Conservation (phyloP, 1,284 basidiomycete genomes). For the Tremellales sp. region DNA sequence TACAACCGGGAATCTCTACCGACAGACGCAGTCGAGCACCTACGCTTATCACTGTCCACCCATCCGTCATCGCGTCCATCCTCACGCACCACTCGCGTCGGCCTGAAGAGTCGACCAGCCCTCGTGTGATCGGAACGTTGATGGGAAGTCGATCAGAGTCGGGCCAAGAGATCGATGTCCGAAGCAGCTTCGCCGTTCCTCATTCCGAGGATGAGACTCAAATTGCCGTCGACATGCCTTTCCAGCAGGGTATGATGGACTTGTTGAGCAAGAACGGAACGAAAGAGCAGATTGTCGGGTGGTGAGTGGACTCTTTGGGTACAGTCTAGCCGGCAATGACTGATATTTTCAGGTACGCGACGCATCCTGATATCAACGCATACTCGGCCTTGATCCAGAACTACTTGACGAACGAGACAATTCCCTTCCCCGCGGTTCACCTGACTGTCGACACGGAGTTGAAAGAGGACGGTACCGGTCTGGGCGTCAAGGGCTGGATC, state of each 20-base stretch:
- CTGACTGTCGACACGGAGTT: constrained; percentile 77
- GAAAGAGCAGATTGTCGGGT: constrained; percentile 49
- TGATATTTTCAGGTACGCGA: constrained; percentile 67
- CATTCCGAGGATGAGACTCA: constrained; percentile 89
- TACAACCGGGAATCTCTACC: not conserved
- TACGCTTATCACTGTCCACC: constrained; percentile 74
- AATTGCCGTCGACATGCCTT: constrained; percentile 93
- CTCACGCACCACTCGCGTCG: constrained; percentile 95
- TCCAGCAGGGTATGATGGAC: constrained; percentile 90
- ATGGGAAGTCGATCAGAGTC: constrained; percentile 76
- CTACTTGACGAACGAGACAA: constrained; percentile 91
- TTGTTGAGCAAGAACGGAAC: constrained; percentile 54
- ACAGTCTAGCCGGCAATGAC: too few relatives aligned
- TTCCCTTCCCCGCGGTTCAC: constrained; percentile 85
- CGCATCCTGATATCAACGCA: constrained; percentile 82
- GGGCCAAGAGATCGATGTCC: constrained; percentile 64
- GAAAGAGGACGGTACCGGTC: constrained; percentile 60
- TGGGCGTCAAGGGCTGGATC: constrained; percentile 83
- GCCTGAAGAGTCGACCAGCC: constrained; percentile 58
- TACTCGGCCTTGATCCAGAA: constrained; percentile 98
- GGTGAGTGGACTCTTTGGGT: too few relatives aligned
- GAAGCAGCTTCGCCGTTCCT: constrained; percentile 79
- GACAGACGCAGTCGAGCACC: constrained; percentile 56
- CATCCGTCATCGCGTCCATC: constrained; percentile 91
- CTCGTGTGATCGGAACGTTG: constrained; percentile 90